Base-by-base conservation (phyloP, 2,329 filamentous ascomycete species). In the Ophiocordyceps sinensis region DNA sequence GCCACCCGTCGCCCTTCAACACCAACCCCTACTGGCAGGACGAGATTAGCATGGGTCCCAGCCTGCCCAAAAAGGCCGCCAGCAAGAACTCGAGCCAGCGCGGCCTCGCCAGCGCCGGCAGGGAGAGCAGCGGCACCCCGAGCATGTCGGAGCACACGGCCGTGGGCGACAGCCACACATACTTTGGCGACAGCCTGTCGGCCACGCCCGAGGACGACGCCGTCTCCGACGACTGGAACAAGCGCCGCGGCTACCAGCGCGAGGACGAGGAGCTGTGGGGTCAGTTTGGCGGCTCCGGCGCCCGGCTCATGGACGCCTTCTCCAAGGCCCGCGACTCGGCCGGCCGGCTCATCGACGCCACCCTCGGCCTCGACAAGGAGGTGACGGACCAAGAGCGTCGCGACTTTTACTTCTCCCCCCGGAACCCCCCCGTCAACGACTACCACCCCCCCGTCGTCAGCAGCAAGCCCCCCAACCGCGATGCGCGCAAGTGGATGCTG, bases 211-310 rank as follows among this genome's bases (percentile, higher is more conserved):
- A 76, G 52, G 60, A 59, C n/a, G 58, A 57, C 37, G 44, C 42
- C 15, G 39, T 55, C 5, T 57, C 60, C 10, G 55, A 59, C 29
- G 79, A 79, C 38, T 87, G 82, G 82, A 89, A 91, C 53, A 71
- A 71, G 51, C 79, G 57, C 17, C 55, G 77, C 58, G 75, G 82
- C 45, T 88, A 93, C 57, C 85, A 94, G 58, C 71, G 87, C 41
- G 85, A 91, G 56, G 87, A 94, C 49, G 88, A 95, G 61, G 79
- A 84, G 48, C 68, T 94, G 6, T 93, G 85, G 84, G 85, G 85
- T 15, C 60, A 74, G 26, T 35, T 42, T 12, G 47, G 43, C 47
- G 76, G 79, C 51, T 52, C 59, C 43, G 67, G 73, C 37, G 72
- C 78, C 51, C 69, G 72, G 53, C 49, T 76, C 42, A 72, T 70